phyloP scores from a whole-genome alignment of 2,329 filamentous ascomycete species.

The Ophiostoma quercus region DNA sequence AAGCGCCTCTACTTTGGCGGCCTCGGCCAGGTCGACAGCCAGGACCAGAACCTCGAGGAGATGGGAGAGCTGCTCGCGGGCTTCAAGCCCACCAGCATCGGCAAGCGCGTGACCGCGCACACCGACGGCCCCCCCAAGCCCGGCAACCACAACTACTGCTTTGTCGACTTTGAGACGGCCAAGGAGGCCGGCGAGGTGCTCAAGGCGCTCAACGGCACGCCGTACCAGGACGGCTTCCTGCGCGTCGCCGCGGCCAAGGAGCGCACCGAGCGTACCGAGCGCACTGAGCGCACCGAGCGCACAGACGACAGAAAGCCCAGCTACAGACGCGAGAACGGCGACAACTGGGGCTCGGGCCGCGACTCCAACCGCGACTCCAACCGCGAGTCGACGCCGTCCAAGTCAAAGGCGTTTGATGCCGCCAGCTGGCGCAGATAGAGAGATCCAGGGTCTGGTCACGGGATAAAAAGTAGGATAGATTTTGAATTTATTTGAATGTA shows the following conservation, averaged over 20 bases:
- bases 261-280: background rate
- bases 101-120: background rate
- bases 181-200: background rate
- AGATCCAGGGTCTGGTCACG: background rate
- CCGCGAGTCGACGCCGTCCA: background rate
- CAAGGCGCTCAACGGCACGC: background rate
- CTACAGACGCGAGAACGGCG: background rate
- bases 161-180: background rate
- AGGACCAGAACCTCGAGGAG: slow-evolving; percentile 39
- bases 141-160: background rate
- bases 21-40: slow-evolving; percentile 45
- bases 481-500: too few relatives aligned
- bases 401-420: background rate
- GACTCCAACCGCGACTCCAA: too few relatives aligned
- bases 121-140: background rate
- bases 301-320: background rate
- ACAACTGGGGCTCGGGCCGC: background rate
- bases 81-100: background rate
- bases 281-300: background rate
- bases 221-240: slow-evolving; percentile 11
- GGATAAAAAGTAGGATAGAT: background rate
- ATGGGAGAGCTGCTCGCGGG: background rate
- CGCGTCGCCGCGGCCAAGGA: background rate
- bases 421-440: background rate
- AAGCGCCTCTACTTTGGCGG: slow-evolving; percentile 49